Evolutionary conservation across 2,329 filamentous ascomycete species (phyloP).

Genomic region (Cordyceps pruinosa): DNA sequence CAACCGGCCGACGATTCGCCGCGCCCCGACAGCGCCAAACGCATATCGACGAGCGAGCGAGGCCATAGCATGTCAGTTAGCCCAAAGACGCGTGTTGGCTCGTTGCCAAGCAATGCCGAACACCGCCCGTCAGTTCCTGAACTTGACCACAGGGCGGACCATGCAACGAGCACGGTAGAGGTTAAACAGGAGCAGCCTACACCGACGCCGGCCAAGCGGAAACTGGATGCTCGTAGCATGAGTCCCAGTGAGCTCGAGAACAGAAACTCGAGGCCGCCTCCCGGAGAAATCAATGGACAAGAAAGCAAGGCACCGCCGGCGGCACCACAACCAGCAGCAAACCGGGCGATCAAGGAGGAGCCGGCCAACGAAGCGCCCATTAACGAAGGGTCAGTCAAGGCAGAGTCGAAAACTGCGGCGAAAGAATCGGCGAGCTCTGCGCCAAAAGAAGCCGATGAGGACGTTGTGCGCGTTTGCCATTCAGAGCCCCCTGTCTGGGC

Average conservation of each 20-base stretch:
- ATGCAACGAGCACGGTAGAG: constrained; percentile 23
- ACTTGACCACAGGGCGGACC: constrained; percentile 21
- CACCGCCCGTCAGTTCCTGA: constrained; percentile 18
- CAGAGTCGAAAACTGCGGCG: constrained; percentile 13
- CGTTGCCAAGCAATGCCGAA: constrained; percentile 39
- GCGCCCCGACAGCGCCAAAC: constrained; percentile 38
- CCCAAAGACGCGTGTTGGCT: constrained; percentile 62
- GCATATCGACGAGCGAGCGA: constrained; percentile 53
- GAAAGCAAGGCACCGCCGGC: not conserved
- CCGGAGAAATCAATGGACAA: constrained; percentile 42
- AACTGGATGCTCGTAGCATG: constrained; percentile 34
- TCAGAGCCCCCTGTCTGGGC: constrained; percentile 43
- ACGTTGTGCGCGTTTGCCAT: constrained; percentile 29
- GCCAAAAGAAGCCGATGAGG: not conserved
- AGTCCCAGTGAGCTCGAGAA: constrained; percentile 46
- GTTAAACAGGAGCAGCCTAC: constrained; percentile 20
- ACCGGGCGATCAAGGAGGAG: not conserved
- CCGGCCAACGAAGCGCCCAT: not conserved
- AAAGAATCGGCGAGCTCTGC: constrained; percentile 20
- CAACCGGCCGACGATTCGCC: constrained; percentile 40
- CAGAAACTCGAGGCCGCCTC: constrained; percentile 40
- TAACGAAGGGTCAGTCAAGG: not conserved
- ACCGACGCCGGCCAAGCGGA: constrained; percentile 34
- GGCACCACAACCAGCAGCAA: not conserved
- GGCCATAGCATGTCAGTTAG: constrained; percentile 69